Percentiles rank a stretch among this genome's conserved stretches.
Evolutionary conservation across 306 rosid genomes (phyloP).

Genomic region (Medicago ruthenica): DNA sequence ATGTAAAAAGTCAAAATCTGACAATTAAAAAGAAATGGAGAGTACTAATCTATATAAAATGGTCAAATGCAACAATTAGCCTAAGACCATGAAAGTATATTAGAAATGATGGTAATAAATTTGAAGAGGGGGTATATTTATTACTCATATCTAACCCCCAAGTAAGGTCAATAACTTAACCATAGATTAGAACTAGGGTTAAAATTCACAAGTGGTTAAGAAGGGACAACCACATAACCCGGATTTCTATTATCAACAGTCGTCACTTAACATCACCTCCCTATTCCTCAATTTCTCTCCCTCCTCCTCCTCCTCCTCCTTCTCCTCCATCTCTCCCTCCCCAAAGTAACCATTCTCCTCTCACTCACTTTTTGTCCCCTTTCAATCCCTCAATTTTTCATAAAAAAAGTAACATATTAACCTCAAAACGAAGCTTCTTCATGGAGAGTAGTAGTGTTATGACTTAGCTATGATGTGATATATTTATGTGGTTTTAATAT

Average conservation of each 20-base stretch:
- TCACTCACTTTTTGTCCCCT: neutral
- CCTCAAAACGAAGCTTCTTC: neutral
- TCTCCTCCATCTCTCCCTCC: neutral
- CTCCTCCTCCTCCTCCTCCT: neutral
- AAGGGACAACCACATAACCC: slow-evolving; percentile 82
- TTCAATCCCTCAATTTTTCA: slow-evolving; percentile 3
- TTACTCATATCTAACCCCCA: slow-evolving; percentile 72
- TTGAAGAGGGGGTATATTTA: slow-evolving; percentile 53
- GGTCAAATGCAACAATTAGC: too few species aligned
- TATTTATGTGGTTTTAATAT: slow-evolving; percentile 9
- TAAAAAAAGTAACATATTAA: neutral
- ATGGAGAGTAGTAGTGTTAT: neutral
- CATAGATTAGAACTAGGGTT: slow-evolving; percentile 91
- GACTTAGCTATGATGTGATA: neutral
- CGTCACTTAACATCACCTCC: slow-evolving; percentile 62
- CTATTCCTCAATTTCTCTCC: slow-evolving; percentile 25
- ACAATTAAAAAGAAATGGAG: too few species aligned
- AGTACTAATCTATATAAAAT: too few species aligned
- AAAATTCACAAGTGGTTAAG: slow-evolving; percentile 84
- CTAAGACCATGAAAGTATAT: too few species aligned
- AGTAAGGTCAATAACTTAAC: slow-evolving; percentile 75
- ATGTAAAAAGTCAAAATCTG: too few species aligned
- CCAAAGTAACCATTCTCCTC: slow-evolving; percentile 23
- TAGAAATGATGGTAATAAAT: slow-evolving; percentile 25
- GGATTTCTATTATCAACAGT: slow-evolving; percentile 79